Percentiles rank a stretch among this genome's conserved stretches.
Conservation (phyloP, 495 filamentous ascomycete genomes). For the Trypethelium eluteriae region DNA sequence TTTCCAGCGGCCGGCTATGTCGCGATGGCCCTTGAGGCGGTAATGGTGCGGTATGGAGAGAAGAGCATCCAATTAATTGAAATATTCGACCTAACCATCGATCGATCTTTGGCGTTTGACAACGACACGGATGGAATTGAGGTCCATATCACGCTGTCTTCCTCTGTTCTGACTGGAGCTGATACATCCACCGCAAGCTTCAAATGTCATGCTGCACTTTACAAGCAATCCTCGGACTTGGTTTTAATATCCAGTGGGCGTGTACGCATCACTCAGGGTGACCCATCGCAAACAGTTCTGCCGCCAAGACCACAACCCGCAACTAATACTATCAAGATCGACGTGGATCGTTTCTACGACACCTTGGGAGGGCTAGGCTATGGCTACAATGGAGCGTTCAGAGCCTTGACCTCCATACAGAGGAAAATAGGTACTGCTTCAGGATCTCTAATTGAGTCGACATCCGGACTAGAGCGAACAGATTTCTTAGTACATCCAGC, state of each 20-base stretch:
- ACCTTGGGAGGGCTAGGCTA: not conserved
- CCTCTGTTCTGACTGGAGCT: not conserved
- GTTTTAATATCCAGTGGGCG: not conserved
- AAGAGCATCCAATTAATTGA: not conserved
- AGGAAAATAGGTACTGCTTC: not conserved
- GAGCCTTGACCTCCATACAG: not conserved
- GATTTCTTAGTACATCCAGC: not conserved
- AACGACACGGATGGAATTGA: not conserved
- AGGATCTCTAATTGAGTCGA: not conserved
- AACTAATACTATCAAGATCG: not conserved
- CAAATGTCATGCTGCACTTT: not conserved
- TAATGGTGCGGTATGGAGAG: not conserved
- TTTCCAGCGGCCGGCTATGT: slow-evolving; percentile 41
- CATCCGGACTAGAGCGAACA: not conserved
- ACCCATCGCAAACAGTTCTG: not conserved
- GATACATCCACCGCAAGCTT: not conserved
- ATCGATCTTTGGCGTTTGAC: not conserved
- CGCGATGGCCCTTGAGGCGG: slow-evolving; percentile 39
- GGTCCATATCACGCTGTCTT: not conserved
- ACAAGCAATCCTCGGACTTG: not conserved
- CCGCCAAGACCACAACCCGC: not conserved
- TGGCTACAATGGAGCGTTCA: not conserved
- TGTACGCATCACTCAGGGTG: not conserved
- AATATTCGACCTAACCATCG: not conserved
- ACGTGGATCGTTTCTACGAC: not conserved